Base-by-base conservation (phyloP, 257 asterid genomes). In the Paulownia fortunei region DNA sequence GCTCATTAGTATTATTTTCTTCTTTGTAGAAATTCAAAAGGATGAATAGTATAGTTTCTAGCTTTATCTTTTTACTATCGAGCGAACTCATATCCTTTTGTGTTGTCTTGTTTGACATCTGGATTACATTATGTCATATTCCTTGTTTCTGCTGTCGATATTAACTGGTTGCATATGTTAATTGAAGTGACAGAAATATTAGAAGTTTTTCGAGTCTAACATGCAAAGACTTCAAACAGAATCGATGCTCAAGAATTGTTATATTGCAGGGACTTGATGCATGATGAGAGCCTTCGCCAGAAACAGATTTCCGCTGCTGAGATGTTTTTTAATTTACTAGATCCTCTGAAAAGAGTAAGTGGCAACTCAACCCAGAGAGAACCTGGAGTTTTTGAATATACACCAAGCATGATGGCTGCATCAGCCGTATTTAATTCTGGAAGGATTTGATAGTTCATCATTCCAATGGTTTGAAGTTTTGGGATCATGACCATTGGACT, bases 321-420 rank as follows among this genome's bases (percentile, higher is more conserved):
- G 9, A 84, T 79, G 84, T 83, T 93, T 77, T 77, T 89, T 21
- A 67, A 80, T 76, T 84, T 87, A 74, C 88, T 96, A 15, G 73
- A 82, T 70, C 92, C 92, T 42, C 74, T 46, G 12, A 73, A 77
- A 72, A 79, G 62, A 62, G 66, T 36, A 21, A 59, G 41, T n/a
- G 52, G 54, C 59, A 46, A 39, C 79, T 80, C 82, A 24, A 80
- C 52, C 21, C 74, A 32, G 47, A 26, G 44, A 46, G 80, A 69
- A 30, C 39, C 69, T 39, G 2, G 18, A 4, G 65, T 34, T 44
- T 42, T 56, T 47, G 87, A 80, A 44, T 67, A 49, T 66, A 73
- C 85, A 27, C 97, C 98, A 21, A 93, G 97, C 80, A 82, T 88
- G 90, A 76, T 87, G 15, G 99, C 99, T 64, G 97, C 99, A 74